Conservation (phyloP, 441 rosid genomes). For the Corymbia calophylla region DNA sequence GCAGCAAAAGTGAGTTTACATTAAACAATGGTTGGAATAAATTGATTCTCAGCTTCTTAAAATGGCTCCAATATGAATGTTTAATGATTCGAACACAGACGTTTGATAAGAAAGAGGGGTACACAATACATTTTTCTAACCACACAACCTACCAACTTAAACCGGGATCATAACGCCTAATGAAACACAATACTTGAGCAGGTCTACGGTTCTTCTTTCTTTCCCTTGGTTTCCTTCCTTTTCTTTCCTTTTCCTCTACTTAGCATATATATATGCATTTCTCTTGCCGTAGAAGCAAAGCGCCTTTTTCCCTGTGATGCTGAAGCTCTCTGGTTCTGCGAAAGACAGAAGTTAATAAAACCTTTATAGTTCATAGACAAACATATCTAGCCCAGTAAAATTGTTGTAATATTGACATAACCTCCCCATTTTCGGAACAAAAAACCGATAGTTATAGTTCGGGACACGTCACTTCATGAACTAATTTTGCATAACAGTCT, state of each 20-base stretch:
- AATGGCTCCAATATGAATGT: background rate
- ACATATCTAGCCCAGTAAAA: background rate
- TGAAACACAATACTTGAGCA: background rate
- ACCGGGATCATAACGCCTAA: background rate
- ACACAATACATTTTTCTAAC: background rate
- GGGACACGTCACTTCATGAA: background rate
- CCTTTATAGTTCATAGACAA: background rate
- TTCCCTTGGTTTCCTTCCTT: background rate
- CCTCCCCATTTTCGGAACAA: background rate
- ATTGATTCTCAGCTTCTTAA: background rate
- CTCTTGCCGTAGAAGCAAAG: background rate
- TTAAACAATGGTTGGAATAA: background rate
- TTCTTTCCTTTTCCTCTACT: background rate
- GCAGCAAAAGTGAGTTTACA: background rate
- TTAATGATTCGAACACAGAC: background rate
- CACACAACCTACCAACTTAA: background rate
- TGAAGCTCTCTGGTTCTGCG: background rate
- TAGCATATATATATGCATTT: background rate
- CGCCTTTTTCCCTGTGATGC: background rate
- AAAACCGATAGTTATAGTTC: background rate
- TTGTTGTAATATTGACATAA: background rate
- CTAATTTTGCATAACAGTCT: background rate
- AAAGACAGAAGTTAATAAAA: background rate
- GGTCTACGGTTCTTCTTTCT: background rate
- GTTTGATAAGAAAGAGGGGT: background rate